A percentile compares a stretch with the other conserved stretches of the same genome.
Evolutionary conservation across 202 grass and related monocot genomes (phyloP).

Genomic region (Setaria italica): DNA sequence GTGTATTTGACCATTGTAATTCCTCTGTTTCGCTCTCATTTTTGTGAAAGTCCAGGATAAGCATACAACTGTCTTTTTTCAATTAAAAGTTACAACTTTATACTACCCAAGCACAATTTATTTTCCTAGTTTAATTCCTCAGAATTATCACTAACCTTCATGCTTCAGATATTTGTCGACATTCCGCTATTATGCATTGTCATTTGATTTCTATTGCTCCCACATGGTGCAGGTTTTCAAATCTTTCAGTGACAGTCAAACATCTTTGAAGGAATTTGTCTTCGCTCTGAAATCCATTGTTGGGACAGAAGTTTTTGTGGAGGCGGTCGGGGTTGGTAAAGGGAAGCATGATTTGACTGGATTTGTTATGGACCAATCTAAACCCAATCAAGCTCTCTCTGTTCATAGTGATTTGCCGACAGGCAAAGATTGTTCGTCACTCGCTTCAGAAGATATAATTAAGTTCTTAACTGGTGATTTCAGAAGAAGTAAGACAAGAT

Average conservation of each 20-base stretch:
- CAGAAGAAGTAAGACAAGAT: constrained; percentile 87
- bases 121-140: constrained; percentile 37
- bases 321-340: constrained; percentile 79
- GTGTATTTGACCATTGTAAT: constrained; percentile 1
- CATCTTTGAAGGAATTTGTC: constrained; percentile 75
- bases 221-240: constrained; percentile 67
- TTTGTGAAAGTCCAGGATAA: constrained; percentile 27
- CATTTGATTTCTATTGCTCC: constrained; percentile 38
- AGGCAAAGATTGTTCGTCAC: constrained; percentile 88
- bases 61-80: background rate
- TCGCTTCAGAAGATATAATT: constrained; percentile 82
- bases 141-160: constrained; percentile 18
- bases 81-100: background rate
- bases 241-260: constrained; percentile 60
- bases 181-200: constrained; percentile 24
- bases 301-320: constrained; percentile 72
- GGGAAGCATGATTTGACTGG: constrained; percentile 81
- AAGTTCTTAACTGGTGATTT: constrained; percentile 98
- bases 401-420: constrained; percentile 66
- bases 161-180: constrained; percentile 7
- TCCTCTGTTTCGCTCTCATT: constrained; percentile 26
- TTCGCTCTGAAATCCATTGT: constrained; percentile 69
- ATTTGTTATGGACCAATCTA: constrained; percentile 65
- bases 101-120: constrained; percentile 13
- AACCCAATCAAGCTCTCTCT: constrained; percentile 56